Conservation (phyloP, 306 rosid species). For the Geum urbanum region DNA sequence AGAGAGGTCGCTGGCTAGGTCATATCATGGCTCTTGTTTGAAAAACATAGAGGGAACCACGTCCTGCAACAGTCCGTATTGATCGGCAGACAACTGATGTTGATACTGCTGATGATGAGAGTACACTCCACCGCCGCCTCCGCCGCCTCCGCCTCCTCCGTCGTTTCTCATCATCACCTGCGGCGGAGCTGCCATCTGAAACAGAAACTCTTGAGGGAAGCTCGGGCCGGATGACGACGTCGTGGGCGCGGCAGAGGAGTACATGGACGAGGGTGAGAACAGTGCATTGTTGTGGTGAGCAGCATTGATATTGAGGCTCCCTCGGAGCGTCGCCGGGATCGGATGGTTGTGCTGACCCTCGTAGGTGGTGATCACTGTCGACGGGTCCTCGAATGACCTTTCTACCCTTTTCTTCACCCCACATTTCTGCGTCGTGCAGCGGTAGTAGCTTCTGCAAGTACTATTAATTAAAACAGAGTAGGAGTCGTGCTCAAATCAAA, state of each 20-base stretch:
- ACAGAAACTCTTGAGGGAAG: slow-evolving; percentile 1
- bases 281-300: slow-evolving; percentile 33
- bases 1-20: neutral
- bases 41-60: slow-evolving; percentile 64
- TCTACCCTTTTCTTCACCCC: slow-evolving; percentile 81
- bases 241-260: neutral
- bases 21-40: slow-evolving; percentile 43
- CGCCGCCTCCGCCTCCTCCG: neutral
- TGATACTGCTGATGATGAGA: slow-evolving; percentile 23
- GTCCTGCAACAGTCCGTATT: slow-evolving; percentile 71
- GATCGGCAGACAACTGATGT: slow-evolving; percentile 31
- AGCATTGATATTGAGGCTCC: slow-evolving; percentile 32
- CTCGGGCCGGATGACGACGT: neutral
- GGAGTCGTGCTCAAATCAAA: slow-evolving; percentile 14
- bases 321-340: slow-evolving; percentile 65
- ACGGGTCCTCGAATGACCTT: slow-evolving; percentile 68
- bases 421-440: slow-evolving; percentile 85
- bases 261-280: slow-evolving; percentile 45
- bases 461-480: neutral
- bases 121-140: too few species aligned
- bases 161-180: slow-evolving; percentile 10
- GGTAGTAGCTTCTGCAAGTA: slow-evolving; percentile 63
- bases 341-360: slow-evolving; percentile 92
- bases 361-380: slow-evolving; percentile 73
- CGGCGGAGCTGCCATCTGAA: slow-evolving; percentile 2